These are phyloP conservation scores for Wolfiporia cocos DNA, from an alignment of 1,284 basidiomycete genomes.

Conservation along the genomic window DNA sequence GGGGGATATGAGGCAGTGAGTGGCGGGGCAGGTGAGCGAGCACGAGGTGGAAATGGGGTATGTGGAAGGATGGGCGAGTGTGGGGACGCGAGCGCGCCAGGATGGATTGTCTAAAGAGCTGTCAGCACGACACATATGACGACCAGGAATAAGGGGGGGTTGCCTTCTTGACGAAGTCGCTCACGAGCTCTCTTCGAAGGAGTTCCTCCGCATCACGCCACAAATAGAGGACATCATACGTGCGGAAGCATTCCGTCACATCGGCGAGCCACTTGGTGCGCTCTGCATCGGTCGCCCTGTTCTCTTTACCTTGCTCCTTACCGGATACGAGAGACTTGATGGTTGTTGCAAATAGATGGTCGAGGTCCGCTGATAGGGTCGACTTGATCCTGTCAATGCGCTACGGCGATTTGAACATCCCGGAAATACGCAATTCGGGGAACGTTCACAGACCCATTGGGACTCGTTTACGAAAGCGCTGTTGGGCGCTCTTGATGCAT, in stretches of 20 bases:
- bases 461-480: constrained; percentile 79
- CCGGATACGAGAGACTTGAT: constrained; percentile 41
- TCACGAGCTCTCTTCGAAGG: constrained; percentile 63
- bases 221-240: constrained; percentile 76
- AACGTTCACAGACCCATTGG: constrained; percentile 69
- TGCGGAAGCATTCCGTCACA: constrained; percentile 73
- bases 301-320: constrained; percentile 36
- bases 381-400: constrained; percentile 76
- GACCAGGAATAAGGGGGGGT: too few relatives aligned
- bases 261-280: constrained; percentile 58
- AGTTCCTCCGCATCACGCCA: constrained; percentile 87
- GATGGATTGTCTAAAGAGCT: constrained; percentile 72
- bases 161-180: constrained; percentile 74
- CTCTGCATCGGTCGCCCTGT: constrained; percentile 45
- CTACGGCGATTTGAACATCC: constrained; percentile 33
- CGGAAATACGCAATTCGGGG: constrained; percentile 11
- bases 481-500: constrained; percentile 73
- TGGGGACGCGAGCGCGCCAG: constrained; percentile 60
- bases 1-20: constrained; percentile 31
- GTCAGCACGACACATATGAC: too few relatives aligned
- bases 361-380: constrained; percentile 79
- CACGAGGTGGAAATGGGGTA: constrained; percentile 47
- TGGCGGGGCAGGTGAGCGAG: constrained; percentile 12
- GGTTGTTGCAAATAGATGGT: constrained; percentile 66
- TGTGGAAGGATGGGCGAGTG: constrained; percentile 72